Conservation (phyloP, 768 basidiomycete genomes). For the Tulasnella sp. region DNA sequence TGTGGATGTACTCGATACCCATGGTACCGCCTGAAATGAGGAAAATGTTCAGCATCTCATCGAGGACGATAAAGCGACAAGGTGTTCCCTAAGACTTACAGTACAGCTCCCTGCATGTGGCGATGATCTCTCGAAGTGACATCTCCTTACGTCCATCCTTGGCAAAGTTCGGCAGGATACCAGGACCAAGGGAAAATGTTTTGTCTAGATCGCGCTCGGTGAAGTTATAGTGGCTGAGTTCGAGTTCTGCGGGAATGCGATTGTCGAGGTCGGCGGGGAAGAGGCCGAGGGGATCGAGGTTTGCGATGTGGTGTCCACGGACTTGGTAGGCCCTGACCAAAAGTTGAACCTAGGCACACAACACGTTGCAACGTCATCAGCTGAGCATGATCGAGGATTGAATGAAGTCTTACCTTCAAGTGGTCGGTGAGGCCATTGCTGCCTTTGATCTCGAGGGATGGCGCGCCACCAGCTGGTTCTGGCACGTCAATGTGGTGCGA, state of each 20-base stretch:
- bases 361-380: background rate
- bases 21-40: constrained; percentile 57
- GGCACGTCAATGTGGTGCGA: constrained; percentile 39
- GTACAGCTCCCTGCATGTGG: constrained; percentile 82
- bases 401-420: constrained; percentile 55
- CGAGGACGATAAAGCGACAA: background rate
- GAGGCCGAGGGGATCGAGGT: constrained; percentile 92
- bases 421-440: constrained; percentile 79
- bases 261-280: constrained; percentile 77
- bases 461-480: constrained; percentile 65
- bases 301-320: constrained; percentile 91
- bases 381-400: background rate
- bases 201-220: constrained; percentile 89
- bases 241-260: constrained; percentile 74
- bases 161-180: constrained; percentile 92
- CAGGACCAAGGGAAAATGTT: constrained; percentile 87
- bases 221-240: constrained; percentile 90
- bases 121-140: constrained; percentile 85
- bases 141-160: constrained; percentile 77
- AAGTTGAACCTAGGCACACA: constrained; percentile 66
- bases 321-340: constrained; percentile 98
- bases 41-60: background rate
- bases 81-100: constrained; percentile 53
- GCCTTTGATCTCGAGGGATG: constrained; percentile 47
- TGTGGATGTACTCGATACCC: constrained; percentile 89